Evolutionary conservation across 495 filamentous ascomycete genomes (phyloP), one percentile per base, ranked within the genome.

Genomic region (Gamarada debralockiae): DNA sequence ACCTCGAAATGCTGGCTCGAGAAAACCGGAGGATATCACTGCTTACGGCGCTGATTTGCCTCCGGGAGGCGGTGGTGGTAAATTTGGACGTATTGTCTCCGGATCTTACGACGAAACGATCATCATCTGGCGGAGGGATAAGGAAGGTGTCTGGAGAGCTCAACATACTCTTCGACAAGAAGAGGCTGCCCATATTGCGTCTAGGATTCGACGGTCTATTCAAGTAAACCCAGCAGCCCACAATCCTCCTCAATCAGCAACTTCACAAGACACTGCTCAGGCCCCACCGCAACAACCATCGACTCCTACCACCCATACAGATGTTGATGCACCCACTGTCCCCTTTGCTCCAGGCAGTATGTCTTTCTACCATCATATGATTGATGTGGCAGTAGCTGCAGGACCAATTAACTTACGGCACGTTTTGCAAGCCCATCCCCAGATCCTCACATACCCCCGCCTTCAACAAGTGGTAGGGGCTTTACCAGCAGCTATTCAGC

Each of bases 21-120:
- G 77, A 21, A 75, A 84, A 38, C 89, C 89, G 3, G 78, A 84
- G 36, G 83, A 93, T 60, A 85, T 95, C 50, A 82, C 78, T 46
- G 85, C 87, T 0, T 75, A 86, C 42, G 90, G 90, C 6, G 89
- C 90, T 2, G 89, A 84, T 55, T 75, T 97, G 10, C 91, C 91
- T 18, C 91, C 91, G 2, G 91, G 90, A 23, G 91, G 91, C 14
- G 91, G 91, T 18, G 90, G 91, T 14, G 89, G 89, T 62, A 75
- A 75, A 55, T 92, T 92, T 76, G 85, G 83, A 21, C 80, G 90
- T 15, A 97, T 98, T 52, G 88, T 98, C 17, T 95, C 89, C 13
- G 93, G 93, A 20, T 95, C 89, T 6, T 98, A 98, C 60, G 93
- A 98, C 59, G 90, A 96, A 70, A 89, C 82, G 33, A 89, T 98